phyloP scores from a whole-genome alignment of 116 monocot genomes.

The Zostera marina region DNA sequence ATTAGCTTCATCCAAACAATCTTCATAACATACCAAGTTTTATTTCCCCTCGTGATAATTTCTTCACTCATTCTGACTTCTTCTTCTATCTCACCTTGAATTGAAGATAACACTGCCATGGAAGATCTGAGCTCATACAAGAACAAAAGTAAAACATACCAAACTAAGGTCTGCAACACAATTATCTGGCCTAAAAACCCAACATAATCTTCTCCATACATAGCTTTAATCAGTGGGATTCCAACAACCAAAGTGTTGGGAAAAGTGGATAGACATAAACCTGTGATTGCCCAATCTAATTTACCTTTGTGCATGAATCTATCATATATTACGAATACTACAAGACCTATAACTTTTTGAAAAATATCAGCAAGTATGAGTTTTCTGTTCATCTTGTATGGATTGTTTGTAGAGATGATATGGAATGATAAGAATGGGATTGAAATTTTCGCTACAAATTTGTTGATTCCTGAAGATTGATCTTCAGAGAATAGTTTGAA shows the following conservation, averaged over 20 bases:
- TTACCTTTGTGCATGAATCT: constrained; percentile 18
- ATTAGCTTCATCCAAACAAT: constrained; percentile 45
- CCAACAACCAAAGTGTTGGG: constrained; percentile 66
- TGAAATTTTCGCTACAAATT: constrained; percentile 66
- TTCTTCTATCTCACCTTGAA: neutral
- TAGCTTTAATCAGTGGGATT: constrained; percentile 36
- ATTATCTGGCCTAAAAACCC: constrained; percentile 54
- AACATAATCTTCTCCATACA: constrained; percentile 42
- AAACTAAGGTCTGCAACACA: constrained; percentile 44
- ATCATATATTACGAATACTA: constrained; percentile 23
- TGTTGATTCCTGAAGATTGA: constrained; percentile 66
- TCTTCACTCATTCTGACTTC: neutral
- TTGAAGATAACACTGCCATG: neutral
- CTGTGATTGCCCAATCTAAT: constrained; percentile 5
- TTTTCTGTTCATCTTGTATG: constrained; percentile 50
- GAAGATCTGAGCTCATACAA: constrained; percentile 31
- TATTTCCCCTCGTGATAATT: neutral
- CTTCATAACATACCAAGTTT: constrained; percentile 27
- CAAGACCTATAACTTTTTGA: constrained; percentile 38
- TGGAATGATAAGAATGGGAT: constrained; percentile 61
- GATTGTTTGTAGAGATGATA: constrained; percentile 56
- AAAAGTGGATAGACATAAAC: constrained; percentile 48
- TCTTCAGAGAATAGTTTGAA: constrained; percentile 62
- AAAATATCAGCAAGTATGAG: constrained; percentile 47
- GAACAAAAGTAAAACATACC: constrained; percentile 41